Percentiles rank a stretch among this genome's conserved stretches.
Evolutionary conservation across 306 rosid species (phyloP).

Genomic region (Trifolium fragiferum): DNA sequence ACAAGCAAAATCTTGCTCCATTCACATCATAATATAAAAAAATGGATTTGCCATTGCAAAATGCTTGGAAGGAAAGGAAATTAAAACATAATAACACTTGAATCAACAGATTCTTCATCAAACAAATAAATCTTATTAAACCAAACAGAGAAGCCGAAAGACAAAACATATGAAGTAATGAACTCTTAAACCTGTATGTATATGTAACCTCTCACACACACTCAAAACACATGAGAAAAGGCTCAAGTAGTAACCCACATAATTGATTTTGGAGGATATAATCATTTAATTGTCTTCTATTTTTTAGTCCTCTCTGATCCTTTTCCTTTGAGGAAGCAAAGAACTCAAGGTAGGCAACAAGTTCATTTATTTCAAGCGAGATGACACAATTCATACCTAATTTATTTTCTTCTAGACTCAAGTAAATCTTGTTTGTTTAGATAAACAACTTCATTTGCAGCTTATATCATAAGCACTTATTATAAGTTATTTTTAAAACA

Average conservation of each 20-base stretch:
- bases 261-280: constrained; percentile 14
- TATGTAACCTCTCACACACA: background rate
- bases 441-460: background rate
- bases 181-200: background rate
- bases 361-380: background rate
- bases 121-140: constrained; percentile 3
- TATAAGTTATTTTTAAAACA: no score
- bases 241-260: background rate
- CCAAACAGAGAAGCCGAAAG: constrained; percentile 8
- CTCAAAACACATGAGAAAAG: background rate
- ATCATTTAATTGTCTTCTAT: background rate
- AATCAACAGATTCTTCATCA: constrained; percentile 27
- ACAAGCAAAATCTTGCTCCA: background rate
- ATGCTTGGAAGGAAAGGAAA: constrained; percentile 21
- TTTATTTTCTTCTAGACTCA: background rate
- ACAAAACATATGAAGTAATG: background rate
- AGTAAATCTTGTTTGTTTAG: background rate
- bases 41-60: constrained; percentile 18
- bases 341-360: background rate
- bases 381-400: background rate
- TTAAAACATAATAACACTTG: constrained; percentile 1
- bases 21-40: background rate
- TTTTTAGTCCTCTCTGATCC: background rate
- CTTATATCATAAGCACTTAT: background rate
- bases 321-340: background rate